A percentile compares a stretch with the other conserved stretches of the same genome.
These are phyloP conservation scores for Starmera quercuum DNA, from an alignment of 805 yeast genomes.

Conservation along the genomic window DNA sequence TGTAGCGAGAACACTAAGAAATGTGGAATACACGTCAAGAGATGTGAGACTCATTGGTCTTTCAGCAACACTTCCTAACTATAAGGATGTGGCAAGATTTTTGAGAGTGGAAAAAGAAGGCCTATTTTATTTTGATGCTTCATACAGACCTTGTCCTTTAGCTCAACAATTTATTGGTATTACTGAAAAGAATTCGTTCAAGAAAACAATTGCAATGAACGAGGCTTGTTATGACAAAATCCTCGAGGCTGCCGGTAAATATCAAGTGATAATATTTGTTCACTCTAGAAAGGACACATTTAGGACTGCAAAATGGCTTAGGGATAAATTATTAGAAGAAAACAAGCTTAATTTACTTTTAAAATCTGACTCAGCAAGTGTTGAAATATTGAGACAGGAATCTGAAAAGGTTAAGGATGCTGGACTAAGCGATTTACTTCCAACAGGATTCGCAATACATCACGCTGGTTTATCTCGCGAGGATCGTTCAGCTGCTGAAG, in stretches of 20 bases:
- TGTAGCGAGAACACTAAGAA: slow-evolving; percentile 63
- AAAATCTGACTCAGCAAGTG: slow-evolving; percentile 40
- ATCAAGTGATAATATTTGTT: slow-evolving; percentile 84
- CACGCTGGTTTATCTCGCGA: slow-evolving; percentile 79
- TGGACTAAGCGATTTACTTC: slow-evolving; percentile 50
- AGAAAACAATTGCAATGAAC: slow-evolving; percentile 75
- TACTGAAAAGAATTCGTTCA: slow-evolving; percentile 74
- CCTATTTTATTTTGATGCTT: slow-evolving; percentile 72
- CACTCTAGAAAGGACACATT: slow-evolving; percentile 91
- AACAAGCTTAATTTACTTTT: slow-evolving; percentile 39
- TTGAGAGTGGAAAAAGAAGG: slow-evolving; percentile 59
- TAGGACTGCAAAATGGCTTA: slow-evolving; percentile 71
- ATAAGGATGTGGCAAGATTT: slow-evolving; percentile 77
- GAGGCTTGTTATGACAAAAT: slow-evolving; percentile 85
- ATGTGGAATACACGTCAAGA: slow-evolving; percentile 33
- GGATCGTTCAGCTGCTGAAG: slow-evolving; percentile 77
- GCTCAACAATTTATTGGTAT: slow-evolving; percentile 85
- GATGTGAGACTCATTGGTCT: slow-evolving; percentile 71
- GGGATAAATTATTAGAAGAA: slow-evolving; percentile 51
- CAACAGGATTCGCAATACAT: slow-evolving; percentile 78
- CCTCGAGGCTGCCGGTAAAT: slow-evolving; percentile 53
- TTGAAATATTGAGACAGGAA: slow-evolving; percentile 58
- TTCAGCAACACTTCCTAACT: slow-evolving; percentile 91
- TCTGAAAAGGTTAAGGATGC: slow-evolving; percentile 45
- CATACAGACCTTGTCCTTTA: slow-evolving; percentile 87